Conservation (phyloP, 306 rosid species). For the Trifolium pratense region DNA sequence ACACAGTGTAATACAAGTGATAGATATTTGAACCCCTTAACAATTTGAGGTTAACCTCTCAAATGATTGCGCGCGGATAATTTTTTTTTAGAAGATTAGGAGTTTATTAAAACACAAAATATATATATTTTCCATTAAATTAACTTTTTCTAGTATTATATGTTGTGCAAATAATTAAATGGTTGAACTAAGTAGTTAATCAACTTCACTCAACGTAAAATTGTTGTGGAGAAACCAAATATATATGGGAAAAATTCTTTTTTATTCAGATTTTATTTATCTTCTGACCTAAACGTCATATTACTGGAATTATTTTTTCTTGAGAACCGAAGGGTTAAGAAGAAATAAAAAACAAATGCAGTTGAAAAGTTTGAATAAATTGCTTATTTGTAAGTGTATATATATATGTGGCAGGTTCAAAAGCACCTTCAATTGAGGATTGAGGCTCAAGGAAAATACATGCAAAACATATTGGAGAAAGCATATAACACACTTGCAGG, state of each 20-base stretch:
- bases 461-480: constrained; percentile 95
- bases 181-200: neutral
- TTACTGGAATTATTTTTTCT: no score
- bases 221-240: no score
- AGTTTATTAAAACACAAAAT: neutral
- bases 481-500: constrained; percentile 97
- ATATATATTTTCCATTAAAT: no score
- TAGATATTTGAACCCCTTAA: no score
- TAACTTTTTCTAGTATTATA: neutral
- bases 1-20: no score
- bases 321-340: neutral
- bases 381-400: neutral
- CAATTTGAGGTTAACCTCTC: no score
- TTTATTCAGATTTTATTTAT: no score
- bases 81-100: neutral
- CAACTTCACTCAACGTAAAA: no score
- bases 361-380: neutral
- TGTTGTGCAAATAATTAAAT: no score
- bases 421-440: constrained; percentile 93
- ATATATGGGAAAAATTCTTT: no score
- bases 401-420: constrained; percentile 66
- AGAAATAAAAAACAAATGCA: neutral
- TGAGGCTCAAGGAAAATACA: constrained; percentile 99
- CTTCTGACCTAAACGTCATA: no score
- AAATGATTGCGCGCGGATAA: no score